These are phyloP conservation scores for Leucocoprinus sp. DNA, from an alignment of 768 basidiomycete genomes.

Conservation along the genomic window DNA sequence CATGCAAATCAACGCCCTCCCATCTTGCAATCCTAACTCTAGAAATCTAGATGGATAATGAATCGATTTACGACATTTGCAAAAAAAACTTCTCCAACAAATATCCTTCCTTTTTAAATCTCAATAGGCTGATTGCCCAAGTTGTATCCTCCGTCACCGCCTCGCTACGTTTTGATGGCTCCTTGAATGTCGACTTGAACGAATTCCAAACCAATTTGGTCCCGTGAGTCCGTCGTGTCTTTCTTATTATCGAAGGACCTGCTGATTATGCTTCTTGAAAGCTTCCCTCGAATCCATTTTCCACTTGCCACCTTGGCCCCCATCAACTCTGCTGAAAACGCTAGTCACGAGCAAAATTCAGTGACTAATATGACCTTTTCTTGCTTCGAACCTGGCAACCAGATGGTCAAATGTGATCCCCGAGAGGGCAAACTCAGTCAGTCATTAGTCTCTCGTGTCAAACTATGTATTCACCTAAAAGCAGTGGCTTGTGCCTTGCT, in stretches of 20 bases:
- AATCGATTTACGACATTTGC: constrained; percentile 99
- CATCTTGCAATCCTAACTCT: neutral
- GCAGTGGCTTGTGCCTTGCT: constrained; percentile 86
- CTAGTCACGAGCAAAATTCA: constrained; percentile 93
- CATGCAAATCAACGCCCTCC: neutral
- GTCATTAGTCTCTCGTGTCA: constrained; percentile 20
- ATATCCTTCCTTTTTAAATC: constrained; percentile 85
- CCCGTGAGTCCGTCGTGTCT: constrained; percentile 50
- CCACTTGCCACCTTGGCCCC: constrained; percentile 95
- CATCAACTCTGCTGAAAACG: constrained; percentile 91
- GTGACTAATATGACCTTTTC: constrained; percentile 98
- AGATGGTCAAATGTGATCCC: constrained; percentile 95
- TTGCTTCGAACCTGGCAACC: constrained; percentile 94
- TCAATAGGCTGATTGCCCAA: constrained; percentile 95
- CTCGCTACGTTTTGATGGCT: constrained; percentile 94
- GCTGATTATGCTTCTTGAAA: constrained; percentile 22
- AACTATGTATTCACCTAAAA: constrained; percentile 12
- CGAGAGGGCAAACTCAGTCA: constrained; percentile 97
- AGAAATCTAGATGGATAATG: constrained; percentile 78
- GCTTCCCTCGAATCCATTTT: constrained; percentile 98
- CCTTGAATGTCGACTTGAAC: constrained; percentile 93
- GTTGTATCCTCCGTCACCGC: constrained; percentile 98
- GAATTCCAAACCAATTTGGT: constrained; percentile 99
- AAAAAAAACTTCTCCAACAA: constrained; percentile 84
- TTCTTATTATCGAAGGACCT: neutral